Conservation (phyloP, 306 rosid species). For the Castanopsis chinensis region DNA sequence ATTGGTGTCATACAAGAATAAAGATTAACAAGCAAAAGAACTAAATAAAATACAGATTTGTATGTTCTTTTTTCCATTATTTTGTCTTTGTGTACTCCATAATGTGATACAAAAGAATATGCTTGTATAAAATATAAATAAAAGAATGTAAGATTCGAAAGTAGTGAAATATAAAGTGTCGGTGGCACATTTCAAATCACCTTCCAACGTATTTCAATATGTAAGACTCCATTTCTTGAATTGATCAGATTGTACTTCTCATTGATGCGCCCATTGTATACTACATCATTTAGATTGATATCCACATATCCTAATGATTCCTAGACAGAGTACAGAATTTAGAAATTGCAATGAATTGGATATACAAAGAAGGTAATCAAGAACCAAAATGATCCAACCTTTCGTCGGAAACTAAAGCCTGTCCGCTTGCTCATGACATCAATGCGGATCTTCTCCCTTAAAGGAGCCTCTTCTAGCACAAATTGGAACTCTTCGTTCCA, state of each 20-base stretch:
- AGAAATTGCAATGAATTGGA: neutral
- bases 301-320: slow-evolving; percentile 20
- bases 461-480: slow-evolving; percentile 24
- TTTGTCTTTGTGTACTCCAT: neutral
- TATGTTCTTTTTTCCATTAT: neutral
- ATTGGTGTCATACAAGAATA: neutral
- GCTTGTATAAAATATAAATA: neutral
- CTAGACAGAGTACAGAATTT: neutral
- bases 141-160: neutral
- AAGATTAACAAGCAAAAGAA: neutral
- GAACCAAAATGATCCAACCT: neutral
- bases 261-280: slow-evolving; percentile 24
- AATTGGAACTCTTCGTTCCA: slow-evolving; percentile 37
- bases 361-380: neutral
- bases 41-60: neutral
- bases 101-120: neutral
- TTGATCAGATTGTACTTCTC: slow-evolving; percentile 30
- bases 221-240: slow-evolving; percentile 26
- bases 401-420: slow-evolving; percentile 1
- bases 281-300: slow-evolving; percentile 28
- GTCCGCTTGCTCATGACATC: slow-evolving; percentile 21
- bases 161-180: neutral
- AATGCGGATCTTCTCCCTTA: slow-evolving; percentile 22
- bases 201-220: slow-evolving; percentile 28
- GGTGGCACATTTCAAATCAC: neutral